Conservation (phyloP, 208 protist species). For the Wallacemonas sp. region DNA sequence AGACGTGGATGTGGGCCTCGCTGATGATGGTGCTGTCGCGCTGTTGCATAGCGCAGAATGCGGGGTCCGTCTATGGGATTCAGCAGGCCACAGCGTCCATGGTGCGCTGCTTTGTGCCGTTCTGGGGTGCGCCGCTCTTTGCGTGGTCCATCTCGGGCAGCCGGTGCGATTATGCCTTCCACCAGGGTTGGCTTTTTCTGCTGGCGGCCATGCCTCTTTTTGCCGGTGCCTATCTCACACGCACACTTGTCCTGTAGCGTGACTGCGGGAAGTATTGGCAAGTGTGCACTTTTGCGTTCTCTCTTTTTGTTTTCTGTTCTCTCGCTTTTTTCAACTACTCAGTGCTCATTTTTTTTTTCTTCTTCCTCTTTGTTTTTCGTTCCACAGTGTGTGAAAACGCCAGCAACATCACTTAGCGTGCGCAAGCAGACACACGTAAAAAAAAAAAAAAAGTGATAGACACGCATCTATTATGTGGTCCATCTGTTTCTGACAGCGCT, state of each 20-base stretch:
- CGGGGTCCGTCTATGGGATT: constrained; percentile 81
- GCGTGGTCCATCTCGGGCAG: constrained; percentile 62
- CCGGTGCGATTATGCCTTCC: constrained; percentile 56
- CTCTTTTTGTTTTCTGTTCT: not conserved
- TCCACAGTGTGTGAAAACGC: not conserved
- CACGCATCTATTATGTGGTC: no score
- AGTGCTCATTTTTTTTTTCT: constrained; percentile 17
- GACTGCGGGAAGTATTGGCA: not conserved
- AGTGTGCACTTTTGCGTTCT: no score
- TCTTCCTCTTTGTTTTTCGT: constrained; percentile 13
- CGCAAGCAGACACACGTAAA: no score
- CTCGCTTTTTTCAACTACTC: not conserved
- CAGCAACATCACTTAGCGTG: no score
- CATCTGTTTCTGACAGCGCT: no score
- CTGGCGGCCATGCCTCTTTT: constrained; percentile 53
- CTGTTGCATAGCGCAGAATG: constrained; percentile 32
- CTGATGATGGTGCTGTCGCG: constrained; percentile 61
- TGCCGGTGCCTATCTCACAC: constrained; percentile 5
- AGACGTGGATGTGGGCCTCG: constrained; percentile 61
- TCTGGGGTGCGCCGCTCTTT: constrained; percentile 68
- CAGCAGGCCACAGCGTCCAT: constrained; percentile 64
- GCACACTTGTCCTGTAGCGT: not conserved
- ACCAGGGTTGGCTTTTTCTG: constrained; percentile 74
- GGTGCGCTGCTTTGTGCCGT: constrained; percentile 62
- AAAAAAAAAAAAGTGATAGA: no score